phyloP scores from a whole-genome alignment of 1,284 basidiomycete genomes.

The Moesziomyces sp. region DNA sequence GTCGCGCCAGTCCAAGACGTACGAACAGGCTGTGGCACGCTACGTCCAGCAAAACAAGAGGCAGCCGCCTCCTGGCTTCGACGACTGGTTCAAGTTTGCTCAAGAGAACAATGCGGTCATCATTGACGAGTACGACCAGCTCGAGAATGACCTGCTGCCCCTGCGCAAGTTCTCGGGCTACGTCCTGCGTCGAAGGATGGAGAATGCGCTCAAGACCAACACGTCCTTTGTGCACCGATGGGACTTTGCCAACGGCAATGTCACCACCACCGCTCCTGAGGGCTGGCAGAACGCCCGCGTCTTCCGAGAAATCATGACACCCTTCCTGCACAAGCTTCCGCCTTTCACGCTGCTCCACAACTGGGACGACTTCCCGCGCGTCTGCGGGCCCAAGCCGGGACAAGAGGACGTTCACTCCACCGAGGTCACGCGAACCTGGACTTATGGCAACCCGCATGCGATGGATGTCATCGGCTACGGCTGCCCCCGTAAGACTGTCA shows the following conservation, averaged over 20 bases:
- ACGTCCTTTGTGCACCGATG: constrained; percentile 11
- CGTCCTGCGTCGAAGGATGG: constrained; percentile 18
- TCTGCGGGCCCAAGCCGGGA: constrained; percentile 18
- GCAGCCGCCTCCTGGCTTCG: constrained; percentile 23
- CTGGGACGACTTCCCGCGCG: constrained; percentile 21
- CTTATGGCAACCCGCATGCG: constrained; percentile 3
- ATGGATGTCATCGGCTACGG: constrained; percentile 4
- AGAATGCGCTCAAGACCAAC: constrained; percentile 6
- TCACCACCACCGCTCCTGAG: constrained; percentile 3
- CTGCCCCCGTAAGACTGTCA: constrained; percentile 15
- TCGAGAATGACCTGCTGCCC: constrained; percentile 23
- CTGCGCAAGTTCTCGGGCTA: constrained; percentile 12
- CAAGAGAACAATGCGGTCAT: constrained; percentile 16
- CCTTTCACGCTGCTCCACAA: constrained; percentile 24
- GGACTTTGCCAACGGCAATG: constrained; percentile 22
- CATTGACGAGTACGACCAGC: constrained; percentile 33
- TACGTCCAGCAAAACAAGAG: constrained; percentile 23
- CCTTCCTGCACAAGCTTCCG: constrained; percentile 24
- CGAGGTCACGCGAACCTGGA: not conserved
- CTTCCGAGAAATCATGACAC: constrained; percentile 15
- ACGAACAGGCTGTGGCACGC: constrained; percentile 15
- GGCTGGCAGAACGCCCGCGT: not conserved
- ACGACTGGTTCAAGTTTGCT: constrained; percentile 22
- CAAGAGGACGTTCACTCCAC: constrained; percentile 11
- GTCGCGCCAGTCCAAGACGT: constrained; percentile 18